phyloP scores from a whole-genome alignment of 2,329 filamentous ascomycete species.

The Colletotrichum plurivorum region DNA sequence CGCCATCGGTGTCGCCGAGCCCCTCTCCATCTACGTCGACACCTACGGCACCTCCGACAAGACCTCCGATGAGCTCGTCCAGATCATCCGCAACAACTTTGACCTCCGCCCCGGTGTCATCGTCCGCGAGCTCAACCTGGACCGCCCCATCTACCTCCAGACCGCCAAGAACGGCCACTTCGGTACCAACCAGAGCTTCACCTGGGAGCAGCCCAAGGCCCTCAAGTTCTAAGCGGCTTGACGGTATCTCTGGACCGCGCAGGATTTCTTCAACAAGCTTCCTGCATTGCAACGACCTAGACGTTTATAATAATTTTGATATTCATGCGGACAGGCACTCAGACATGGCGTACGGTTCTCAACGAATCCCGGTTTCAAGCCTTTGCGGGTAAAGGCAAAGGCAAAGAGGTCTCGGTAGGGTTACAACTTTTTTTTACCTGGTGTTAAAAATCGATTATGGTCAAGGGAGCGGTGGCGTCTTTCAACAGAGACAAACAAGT shows the following conservation, averaged over 20 bases:
- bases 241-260: conserved; percentile 23
- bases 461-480: conserved; percentile 54
- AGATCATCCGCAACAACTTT: conserved; percentile 97
- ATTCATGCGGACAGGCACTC: conserved; percentile 41
- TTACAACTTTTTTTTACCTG: conserved; percentile 20
- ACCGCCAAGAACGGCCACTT: conserved; percentile 99
- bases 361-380: conserved; percentile 42
- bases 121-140: conserved; percentile 95
- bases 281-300: conserved; percentile 43
- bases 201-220: conserved; percentile 97
- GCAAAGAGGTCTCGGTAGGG: conserved; percentile 34
- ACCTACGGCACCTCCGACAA: conserved; percentile 95
- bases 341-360: conserved; percentile 43
- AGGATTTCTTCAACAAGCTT: conserved; percentile 43
- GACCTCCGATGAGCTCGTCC: conserved; percentile 91
- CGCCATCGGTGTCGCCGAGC: conserved; percentile 98
- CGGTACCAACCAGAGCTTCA: conserved; percentile 94
- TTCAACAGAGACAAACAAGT: conserved; percentile 61
- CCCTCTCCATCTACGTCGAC: conserved; percentile 97
- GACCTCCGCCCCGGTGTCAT: conserved; percentile 98
- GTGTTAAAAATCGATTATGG: conserved; percentile 37
- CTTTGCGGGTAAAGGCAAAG: conserved; percentile 41
- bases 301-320: conserved; percentile 41
- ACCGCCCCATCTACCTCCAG: conserved; percentile 97
- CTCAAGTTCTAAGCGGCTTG: conserved; percentile 83